phyloP scores from a whole-genome alignment of 257 asterid species.

The Nicotiana obtusifolia region DNA sequence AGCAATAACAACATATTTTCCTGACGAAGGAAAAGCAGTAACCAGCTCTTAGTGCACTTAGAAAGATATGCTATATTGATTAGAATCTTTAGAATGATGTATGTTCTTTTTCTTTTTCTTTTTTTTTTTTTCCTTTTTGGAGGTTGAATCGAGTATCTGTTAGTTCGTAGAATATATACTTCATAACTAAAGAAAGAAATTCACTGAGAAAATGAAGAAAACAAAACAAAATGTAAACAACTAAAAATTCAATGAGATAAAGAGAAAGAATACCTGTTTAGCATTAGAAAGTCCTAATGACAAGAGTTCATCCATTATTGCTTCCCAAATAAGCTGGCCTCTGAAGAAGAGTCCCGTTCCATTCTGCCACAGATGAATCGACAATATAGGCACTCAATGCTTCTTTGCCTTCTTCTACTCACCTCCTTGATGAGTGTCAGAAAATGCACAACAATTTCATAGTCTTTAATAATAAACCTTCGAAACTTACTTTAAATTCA shows the following conservation, averaged over 20 bases:
- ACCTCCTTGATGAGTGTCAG: slow-evolving; percentile 9
- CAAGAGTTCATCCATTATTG: slow-evolving; percentile 65
- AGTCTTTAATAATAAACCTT: slow-evolving; percentile 1
- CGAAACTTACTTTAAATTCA: slow-evolving; percentile 63
- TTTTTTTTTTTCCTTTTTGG: neutral
- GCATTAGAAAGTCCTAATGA: slow-evolving; percentile 72
- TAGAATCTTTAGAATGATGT: neutral
- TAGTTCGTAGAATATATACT: neutral
- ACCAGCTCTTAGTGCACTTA: neutral
- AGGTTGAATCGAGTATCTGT: neutral
- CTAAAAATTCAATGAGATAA: neutral
- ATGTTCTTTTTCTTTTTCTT: neutral
- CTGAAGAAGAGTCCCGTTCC: slow-evolving; percentile 70
- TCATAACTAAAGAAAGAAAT: neutral
- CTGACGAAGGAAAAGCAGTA: neutral
- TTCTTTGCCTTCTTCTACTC: slow-evolving; percentile 15
- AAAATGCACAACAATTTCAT: slow-evolving; percentile 12
- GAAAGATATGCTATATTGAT: neutral
- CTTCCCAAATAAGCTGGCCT: slow-evolving; percentile 89
- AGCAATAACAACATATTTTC: neutral
- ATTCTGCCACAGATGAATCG: slow-evolving; percentile 41
- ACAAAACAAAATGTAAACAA: neutral
- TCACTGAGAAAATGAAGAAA: neutral
- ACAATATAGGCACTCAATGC: slow-evolving; percentile 14
- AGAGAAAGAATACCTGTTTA: slow-evolving; percentile 42